phyloP scores from a whole-genome alignment of 2,329 filamentous ascomycete genomes.

The Alternaria panax region DNA sequence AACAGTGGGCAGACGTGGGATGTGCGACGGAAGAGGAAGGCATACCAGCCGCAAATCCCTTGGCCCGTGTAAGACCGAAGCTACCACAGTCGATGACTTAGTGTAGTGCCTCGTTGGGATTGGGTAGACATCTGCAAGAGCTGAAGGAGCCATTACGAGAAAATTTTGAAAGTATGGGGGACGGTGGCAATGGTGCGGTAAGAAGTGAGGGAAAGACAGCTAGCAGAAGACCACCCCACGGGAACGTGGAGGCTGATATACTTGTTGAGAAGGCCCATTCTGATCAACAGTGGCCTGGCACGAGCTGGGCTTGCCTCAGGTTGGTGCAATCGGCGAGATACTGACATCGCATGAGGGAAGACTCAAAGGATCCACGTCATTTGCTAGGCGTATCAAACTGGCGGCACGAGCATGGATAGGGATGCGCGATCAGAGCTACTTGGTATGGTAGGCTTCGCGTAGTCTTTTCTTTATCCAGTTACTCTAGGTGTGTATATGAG shows the following conservation, averaged over 20 bases:
- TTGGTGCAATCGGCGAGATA: slow-evolving; percentile 51
- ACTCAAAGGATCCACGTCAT: slow-evolving; percentile 46
- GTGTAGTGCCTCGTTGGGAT: slow-evolving; percentile 49
- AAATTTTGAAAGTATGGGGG: slow-evolving; percentile 25
- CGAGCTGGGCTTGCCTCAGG: slow-evolving; percentile 39
- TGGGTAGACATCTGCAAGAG: slow-evolving; percentile 50
- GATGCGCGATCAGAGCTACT: slow-evolving; percentile 40
- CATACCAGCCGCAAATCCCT: slow-evolving; percentile 54
- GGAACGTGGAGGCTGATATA: slow-evolving; percentile 51
- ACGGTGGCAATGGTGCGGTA: slow-evolving; percentile 31
- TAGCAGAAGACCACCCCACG: slow-evolving; percentile 46
- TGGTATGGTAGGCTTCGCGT: slow-evolving; percentile 40
- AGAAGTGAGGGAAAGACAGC: slow-evolving; percentile 35
- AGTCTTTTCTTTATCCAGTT: slow-evolving; percentile 48
- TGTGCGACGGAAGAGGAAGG: slow-evolving; percentile 42
- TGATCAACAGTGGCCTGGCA: slow-evolving; percentile 38
- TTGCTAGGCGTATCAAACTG: slow-evolving; percentile 49
- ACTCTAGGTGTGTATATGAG: slow-evolving; percentile 39
- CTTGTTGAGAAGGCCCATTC: slow-evolving; percentile 34
- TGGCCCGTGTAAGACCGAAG: slow-evolving; percentile 53
- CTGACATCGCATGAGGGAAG: slow-evolving; percentile 42
- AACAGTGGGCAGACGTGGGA: slow-evolving; percentile 41
- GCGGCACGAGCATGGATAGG: slow-evolving; percentile 46
- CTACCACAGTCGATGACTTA: slow-evolving; percentile 49
- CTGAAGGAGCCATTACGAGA: slow-evolving; percentile 53